Evolutionary conservation across 495 filamentous ascomycete genomes (phyloP).

Genomic region (Sabuloglossum arenarium): DNA sequence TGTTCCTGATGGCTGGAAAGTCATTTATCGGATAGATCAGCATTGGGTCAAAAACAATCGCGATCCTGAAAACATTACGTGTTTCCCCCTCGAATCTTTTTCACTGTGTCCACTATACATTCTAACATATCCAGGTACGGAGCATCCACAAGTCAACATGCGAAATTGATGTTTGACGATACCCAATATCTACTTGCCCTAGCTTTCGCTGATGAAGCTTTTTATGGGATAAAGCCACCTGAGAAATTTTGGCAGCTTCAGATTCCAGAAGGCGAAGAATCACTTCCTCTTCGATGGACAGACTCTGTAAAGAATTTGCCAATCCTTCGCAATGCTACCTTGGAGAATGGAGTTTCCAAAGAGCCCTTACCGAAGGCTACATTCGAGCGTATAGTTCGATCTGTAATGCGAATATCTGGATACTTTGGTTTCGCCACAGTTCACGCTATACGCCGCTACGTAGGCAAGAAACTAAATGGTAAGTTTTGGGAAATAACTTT

Average conservation of each 20-base stretch:
- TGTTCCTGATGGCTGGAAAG: too few relatives aligned
- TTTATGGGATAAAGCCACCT: neutral
- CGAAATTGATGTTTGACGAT: slow-evolving; percentile 3
- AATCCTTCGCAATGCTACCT: slow-evolving; percentile 3
- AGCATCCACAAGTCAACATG: slow-evolving; percentile 1
- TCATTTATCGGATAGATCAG: too few relatives aligned
- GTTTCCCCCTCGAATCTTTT: neutral
- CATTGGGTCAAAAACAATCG: neutral
- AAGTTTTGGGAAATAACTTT: neutral
- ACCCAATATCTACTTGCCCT: slow-evolving; percentile 2
- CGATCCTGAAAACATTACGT: neutral
- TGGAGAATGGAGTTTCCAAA: neutral
- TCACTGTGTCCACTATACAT: neutral
- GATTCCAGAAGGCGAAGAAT: slow-evolving; percentile 1
- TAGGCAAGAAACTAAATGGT: neutral
- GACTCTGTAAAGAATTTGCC: neutral
- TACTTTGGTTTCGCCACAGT: slow-evolving; percentile 1
- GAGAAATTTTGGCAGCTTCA: slow-evolving; percentile 1
- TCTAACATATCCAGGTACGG: neutral
- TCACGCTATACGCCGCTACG: neutral
- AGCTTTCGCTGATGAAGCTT: slow-evolving; percentile 2
- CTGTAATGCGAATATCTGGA: slow-evolving; percentile 1
- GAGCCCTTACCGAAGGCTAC: neutral
- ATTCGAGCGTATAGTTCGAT: slow-evolving; percentile 1
- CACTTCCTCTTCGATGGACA: slow-evolving; percentile 5